Evolutionary conservation across 306 rosid genomes (phyloP).

Genomic region (Ammopiptanthus mongolicus): DNA sequence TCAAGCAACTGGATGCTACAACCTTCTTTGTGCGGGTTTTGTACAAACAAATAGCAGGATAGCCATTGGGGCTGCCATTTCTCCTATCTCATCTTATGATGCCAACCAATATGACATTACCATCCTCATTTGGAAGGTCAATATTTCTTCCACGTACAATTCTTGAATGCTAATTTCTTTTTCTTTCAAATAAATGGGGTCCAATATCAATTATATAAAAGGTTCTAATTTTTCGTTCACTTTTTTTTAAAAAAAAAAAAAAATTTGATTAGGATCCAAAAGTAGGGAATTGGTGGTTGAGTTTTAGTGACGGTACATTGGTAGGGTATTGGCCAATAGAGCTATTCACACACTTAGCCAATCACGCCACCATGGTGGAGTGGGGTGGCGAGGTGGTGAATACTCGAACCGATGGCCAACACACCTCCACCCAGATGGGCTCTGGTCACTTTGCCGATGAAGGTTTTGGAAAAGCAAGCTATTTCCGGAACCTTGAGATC

Average conservation of each 20-base stretch:
- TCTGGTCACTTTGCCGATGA: slow-evolving; percentile 77
- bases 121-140: slow-evolving; percentile 92
- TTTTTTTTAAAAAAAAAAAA: no score
- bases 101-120: slow-evolving; percentile 68
- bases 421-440: slow-evolving; percentile 93
- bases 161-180: not conserved
- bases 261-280: slow-evolving; percentile 67
- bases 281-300: slow-evolving; percentile 97
- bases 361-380: slow-evolving; percentile 88
- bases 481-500: slow-evolving; percentile 78
- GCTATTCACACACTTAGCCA: slow-evolving; percentile 77
- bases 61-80: slow-evolving; percentile 96
- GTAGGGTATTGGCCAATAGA: slow-evolving; percentile 96
- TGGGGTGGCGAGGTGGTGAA: slow-evolving; percentile 99
- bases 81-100: slow-evolving; percentile 66
- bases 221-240: no score
- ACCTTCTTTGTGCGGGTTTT: slow-evolving; percentile 86
- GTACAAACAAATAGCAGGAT: slow-evolving; percentile 72
- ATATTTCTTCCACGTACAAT: not conserved
- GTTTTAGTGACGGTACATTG: slow-evolving; percentile 63
- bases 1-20: slow-evolving; percentile 92
- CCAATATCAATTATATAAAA: not conserved
- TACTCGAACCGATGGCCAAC: slow-evolving; percentile 53
- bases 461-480: slow-evolving; percentile 91
- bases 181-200: not conserved